Base-by-base conservation (phyloP, 2,329 filamentous ascomycete species). In the Fusarium verrucosum region DNA sequence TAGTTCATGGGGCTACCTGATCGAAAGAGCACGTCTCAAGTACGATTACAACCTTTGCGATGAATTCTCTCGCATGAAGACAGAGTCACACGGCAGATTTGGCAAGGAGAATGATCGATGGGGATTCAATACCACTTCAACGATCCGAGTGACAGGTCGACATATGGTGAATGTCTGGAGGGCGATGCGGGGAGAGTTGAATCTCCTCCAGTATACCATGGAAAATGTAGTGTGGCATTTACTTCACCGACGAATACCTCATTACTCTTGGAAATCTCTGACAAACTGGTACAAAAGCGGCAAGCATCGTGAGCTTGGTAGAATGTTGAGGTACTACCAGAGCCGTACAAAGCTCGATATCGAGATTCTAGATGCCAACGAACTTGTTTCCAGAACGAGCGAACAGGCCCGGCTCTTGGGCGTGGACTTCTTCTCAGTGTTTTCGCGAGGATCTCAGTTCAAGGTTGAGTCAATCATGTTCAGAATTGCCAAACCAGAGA, bases 381-480 rank as follows among this genome's bases (percentile, higher is more conserved):
- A 97, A 73, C 82, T 98, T 20, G 88, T 98, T 33, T 82, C 93
- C 2, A 86, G 94, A 50, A 98, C 93, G 0, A 96, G 93, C 70
- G 95, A 99, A 76, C 95, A 99, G 76, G 95, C 95, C 10, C 89
- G 95, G 11, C 81, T 99, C 11, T 83, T 99, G 4, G 95, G 95
- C 0, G 91, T 98, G 1, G 95, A 99, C 77, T 99, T 99, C 79
- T 97, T 94, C 75, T 96, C 94, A 0, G 95, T 99, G 51, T 95
- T 97, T 72, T 94, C 92, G 7, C 87, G 95, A 51, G 95, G 95
- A 16, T 98, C 94, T 1, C 95, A 99, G 74, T 98, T 96, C 84
- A 99, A 99, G 76, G 95, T 99, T 36, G 95, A 99, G 78, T 97
- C 94, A 2, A 89, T 97, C 70, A 98, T 99, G 95, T 97, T 98